Evolutionary conservation across 2,329 filamentous ascomycete species (phyloP).

Genomic region (Fusarium sp.): DNA sequence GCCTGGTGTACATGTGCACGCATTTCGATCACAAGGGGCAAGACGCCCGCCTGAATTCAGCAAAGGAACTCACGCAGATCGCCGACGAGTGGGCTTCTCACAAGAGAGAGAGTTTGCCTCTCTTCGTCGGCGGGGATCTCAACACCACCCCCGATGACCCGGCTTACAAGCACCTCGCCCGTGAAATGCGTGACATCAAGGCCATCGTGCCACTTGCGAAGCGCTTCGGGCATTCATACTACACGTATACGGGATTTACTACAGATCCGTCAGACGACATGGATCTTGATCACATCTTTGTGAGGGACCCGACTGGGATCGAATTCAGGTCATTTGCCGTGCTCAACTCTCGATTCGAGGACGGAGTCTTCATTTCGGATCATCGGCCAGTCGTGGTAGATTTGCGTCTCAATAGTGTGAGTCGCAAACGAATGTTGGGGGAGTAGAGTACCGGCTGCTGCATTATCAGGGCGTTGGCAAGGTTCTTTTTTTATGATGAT

Average conservation of each 20-base stretch:
- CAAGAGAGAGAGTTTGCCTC: constrained; percentile 33
- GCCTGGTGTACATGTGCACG: constrained; percentile 59
- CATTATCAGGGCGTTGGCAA: constrained; percentile 15
- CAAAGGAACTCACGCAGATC: constrained; percentile 50
- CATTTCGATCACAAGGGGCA: constrained; percentile 61
- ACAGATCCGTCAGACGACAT: constrained; percentile 27
- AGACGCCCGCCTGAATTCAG: constrained; percentile 53
- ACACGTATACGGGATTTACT: constrained; percentile 47
- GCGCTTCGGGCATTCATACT: constrained; percentile 38
- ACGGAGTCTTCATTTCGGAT: constrained; percentile 47
- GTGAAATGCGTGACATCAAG: constrained; percentile 41
- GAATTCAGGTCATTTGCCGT: constrained; percentile 42
- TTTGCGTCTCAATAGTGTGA: constrained; percentile 21
- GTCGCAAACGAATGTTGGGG: constrained; percentile 13
- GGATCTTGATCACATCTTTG: constrained; percentile 47
- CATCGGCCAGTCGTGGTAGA: constrained; percentile 47
- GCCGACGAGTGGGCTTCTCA: constrained; percentile 42
- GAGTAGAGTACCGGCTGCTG: background rate
- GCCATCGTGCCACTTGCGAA: constrained; percentile 36
- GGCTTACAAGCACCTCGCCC: constrained; percentile 42
- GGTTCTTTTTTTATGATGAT: background rate
- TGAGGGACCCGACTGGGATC: constrained; percentile 40
- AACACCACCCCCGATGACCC: constrained; percentile 44
- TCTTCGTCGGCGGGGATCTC: constrained; percentile 49
- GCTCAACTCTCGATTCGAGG: constrained; percentile 39